Evolutionary conservation across 495 filamentous ascomycete species (phyloP).

Genomic region (Annulohypoxylon maeteangense): DNA sequence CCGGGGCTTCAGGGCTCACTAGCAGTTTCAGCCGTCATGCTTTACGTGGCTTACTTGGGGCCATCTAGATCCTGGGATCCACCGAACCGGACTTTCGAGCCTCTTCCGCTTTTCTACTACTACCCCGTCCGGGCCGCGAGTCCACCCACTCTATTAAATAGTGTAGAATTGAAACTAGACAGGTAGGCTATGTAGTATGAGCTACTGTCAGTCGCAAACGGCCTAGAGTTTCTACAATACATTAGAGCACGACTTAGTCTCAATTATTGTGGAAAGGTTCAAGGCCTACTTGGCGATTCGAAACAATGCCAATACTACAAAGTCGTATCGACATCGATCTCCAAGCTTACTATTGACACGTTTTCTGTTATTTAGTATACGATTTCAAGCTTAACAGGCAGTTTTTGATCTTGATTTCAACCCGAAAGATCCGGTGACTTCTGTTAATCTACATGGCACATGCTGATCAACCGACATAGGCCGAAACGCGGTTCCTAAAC

Average conservation of each 20-base stretch:
- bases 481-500: constrained; percentile 15
- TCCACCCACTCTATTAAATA: constrained; percentile 14
- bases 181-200: constrained; percentile 4
- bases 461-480: constrained; percentile 24
- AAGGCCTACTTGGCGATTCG: background rate
- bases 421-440: constrained; percentile 7
- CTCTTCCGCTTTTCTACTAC: constrained; percentile 18
- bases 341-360: background rate
- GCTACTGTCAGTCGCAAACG: background rate
- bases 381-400: background rate
- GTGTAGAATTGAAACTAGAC: constrained; percentile 1
- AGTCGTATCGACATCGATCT: background rate
- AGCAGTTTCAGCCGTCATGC: constrained; percentile 39
- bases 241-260: background rate
- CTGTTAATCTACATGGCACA: constrained; percentile 29
- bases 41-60: constrained; percentile 36
- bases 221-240: constrained; percentile 2
- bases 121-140: constrained; percentile 22
- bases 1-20: constrained; percentile 23
- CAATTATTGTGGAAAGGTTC: background rate
- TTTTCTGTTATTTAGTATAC: background rate
- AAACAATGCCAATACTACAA: constrained; percentile 1
- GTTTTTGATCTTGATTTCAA: constrained; percentile 4
- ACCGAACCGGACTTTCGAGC: constrained; percentile 10
- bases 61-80: constrained; percentile 18